Evolutionary conservation across 192 early-diverging fungal genomes (phyloP).

Genomic region (Mortierella alpina): DNA sequence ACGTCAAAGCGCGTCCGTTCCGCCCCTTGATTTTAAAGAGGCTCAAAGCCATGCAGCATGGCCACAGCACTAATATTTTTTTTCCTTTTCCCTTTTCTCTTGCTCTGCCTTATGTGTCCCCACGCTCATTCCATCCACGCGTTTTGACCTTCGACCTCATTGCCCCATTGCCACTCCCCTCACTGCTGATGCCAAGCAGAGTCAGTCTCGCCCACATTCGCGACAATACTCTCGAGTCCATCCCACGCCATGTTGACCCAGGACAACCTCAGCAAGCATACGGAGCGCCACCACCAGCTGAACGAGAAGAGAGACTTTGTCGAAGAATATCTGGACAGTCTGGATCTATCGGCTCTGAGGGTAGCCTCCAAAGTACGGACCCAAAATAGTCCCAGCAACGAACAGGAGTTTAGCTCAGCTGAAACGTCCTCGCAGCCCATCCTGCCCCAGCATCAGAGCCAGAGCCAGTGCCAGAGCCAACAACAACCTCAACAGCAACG

Average conservation of each 20-base stretch:
- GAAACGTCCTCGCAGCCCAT: too few relatives aligned
- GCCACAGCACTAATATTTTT: background rate
- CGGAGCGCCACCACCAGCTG: conserved; percentile 14
- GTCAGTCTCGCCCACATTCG: background rate
- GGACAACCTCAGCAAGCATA: conserved; percentile 29
- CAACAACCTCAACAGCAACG: background rate
- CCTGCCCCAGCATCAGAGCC: background rate
- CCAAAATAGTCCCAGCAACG: too few relatives aligned
- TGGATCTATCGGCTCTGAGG: background rate
- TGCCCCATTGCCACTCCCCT: background rate
- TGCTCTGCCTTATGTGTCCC: background rate
- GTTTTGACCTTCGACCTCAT: background rate
- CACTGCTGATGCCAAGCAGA: conserved; percentile 9
- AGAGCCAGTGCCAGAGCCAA: background rate
- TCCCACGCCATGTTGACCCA: conserved; percentile 10
- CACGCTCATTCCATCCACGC: background rate
- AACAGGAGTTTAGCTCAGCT: too few relatives aligned
- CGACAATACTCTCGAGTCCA: background rate
- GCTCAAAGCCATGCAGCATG: too few relatives aligned
- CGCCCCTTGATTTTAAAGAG: background rate
- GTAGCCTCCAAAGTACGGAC: too few relatives aligned
- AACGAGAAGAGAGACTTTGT: conserved; percentile 37
- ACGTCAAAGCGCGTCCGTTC: background rate
- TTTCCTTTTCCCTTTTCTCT: conserved; percentile 6
- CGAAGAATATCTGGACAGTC: conserved; percentile 14